Conservation (phyloP, 2,329 filamentous ascomycete species). For the Knufia petricola region DNA sequence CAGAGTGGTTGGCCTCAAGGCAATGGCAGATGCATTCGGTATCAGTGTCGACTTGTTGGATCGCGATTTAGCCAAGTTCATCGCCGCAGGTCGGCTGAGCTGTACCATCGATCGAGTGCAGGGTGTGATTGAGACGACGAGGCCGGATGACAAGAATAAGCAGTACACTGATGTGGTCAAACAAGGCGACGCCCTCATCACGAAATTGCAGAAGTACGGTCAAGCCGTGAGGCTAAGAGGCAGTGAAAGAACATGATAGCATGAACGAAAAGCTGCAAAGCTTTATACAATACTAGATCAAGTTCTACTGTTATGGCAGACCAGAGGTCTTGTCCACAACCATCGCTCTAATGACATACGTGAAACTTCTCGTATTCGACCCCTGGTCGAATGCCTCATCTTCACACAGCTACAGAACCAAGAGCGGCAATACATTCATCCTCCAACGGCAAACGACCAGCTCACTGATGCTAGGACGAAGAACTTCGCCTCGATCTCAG, state of each 20-base stretch:
- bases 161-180: conserved; percentile 97
- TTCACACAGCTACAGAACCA: too few relatives aligned
- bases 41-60: conserved; percentile 95
- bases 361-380: too few relatives aligned
- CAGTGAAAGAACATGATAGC: conserved; percentile 70
- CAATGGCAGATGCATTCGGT: conserved; percentile 95
- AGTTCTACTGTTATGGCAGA: too few relatives aligned
- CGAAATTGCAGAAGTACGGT: conserved; percentile 98
- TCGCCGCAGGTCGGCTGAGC: conserved; percentile 83
- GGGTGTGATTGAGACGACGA: conserved; percentile 94
- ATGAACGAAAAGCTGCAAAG: not conserved
- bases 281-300: too few relatives aligned
- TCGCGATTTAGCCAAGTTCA: conserved; percentile 93
- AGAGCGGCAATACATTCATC: too few relatives aligned
- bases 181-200: conserved; percentile 95
- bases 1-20: conserved; percentile 88
- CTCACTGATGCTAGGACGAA: too few relatives aligned
- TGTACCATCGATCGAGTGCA: conserved; percentile 97
- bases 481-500: too few relatives aligned
- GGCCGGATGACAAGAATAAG: conserved; percentile 98
- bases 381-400: too few relatives aligned
- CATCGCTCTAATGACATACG: too few relatives aligned
- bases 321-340: too few relatives aligned
- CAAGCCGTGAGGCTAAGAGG: conserved; percentile 89
- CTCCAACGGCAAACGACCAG: too few relatives aligned